A percentile compares a stretch with the other conserved stretches of the same genome.
Evolutionary conservation across 2,329 filamentous ascomycete genomes (phyloP).

Genomic region (Macrophomina tecta): DNA sequence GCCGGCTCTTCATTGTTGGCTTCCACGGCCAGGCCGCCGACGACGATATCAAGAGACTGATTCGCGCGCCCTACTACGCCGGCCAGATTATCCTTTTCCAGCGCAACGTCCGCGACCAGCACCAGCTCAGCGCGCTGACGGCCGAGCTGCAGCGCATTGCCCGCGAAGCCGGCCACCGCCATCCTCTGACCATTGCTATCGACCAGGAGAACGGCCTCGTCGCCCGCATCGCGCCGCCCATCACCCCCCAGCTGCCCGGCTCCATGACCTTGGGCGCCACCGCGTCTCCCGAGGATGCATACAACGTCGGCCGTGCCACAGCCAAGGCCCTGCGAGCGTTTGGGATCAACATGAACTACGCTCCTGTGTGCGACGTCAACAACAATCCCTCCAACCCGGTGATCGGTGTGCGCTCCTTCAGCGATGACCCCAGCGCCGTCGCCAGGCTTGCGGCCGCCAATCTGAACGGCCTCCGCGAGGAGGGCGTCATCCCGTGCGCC

Average conservation of each 20-base stretch:
- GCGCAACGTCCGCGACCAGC: slow-evolving; percentile 20
- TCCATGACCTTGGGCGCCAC: slow-evolving; percentile 25
- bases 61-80: slow-evolving; percentile 22
- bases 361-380: slow-evolving; percentile 27
- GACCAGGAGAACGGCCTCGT: slow-evolving; percentile 28
- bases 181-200: slow-evolving; percentile 21
- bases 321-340: slow-evolving; percentile 4
- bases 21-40: slow-evolving; percentile 25
- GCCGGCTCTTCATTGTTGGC: slow-evolving; percentile 23
- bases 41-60: slow-evolving; percentile 24
- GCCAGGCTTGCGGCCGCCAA: slow-evolving; percentile 1
- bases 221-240: slow-evolving; percentile 23
- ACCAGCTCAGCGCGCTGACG: slow-evolving; percentile 7
- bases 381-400: slow-evolving; percentile 25
- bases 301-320: slow-evolving; percentile 5
- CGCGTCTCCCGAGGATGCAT: not conserved
- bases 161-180: slow-evolving; percentile 13
- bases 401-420: slow-evolving; percentile 27
- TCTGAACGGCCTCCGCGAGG: slow-evolving; percentile 6
- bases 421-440: slow-evolving; percentile 12
- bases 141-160: slow-evolving; percentile 20
- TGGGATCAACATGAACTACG: slow-evolving; percentile 27
- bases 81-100: slow-evolving; percentile 27
- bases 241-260: slow-evolving; percentile 14
- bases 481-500: slow-evolving; percentile 24